A percentile compares a stretch with the other conserved stretches of the same genome.
Conservation (phyloP, 164 flowering plant species). For the Tetrastigma voinierianum region DNA sequence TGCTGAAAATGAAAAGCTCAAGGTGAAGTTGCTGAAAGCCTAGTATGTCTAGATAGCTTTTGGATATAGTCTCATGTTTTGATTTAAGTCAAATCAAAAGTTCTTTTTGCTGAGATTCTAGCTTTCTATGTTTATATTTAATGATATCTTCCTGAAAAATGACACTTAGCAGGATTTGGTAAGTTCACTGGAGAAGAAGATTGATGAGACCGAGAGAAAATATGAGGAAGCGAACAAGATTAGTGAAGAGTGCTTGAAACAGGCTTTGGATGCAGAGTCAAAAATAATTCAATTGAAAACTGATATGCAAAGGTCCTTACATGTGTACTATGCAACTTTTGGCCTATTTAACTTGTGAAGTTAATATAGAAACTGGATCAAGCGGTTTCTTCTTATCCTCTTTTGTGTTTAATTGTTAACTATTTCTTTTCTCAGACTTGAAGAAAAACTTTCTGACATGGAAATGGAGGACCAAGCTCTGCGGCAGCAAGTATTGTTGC, state of each 20-base stretch:
- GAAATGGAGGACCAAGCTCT: conserved; percentile 46
- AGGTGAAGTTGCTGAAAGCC: conserved; percentile 21
- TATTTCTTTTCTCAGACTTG: conserved; percentile 33
- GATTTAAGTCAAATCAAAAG: neutral
- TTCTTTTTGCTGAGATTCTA: neutral
- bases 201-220: conserved; percentile 85
- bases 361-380: neutral
- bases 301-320: conserved; percentile 71
- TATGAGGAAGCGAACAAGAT: conserved; percentile 74
- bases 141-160: neutral
- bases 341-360: neutral
- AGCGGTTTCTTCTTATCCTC: neutral
- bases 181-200: conserved; percentile 75
- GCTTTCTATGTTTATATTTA: neutral
- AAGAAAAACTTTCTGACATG: conserved; percentile 52
- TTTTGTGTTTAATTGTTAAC: neutral
- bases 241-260: conserved; percentile 86
- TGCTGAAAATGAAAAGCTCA: conserved; percentile 40
- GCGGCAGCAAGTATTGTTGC: conserved; percentile 31
- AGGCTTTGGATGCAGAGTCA: conserved; percentile 82
- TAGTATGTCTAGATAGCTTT: conserved; percentile 7
- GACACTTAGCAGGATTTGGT: conserved; percentile 52
- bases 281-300: conserved; percentile 81
- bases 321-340: neutral
- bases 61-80: neutral